Percentiles rank a stretch among this genome's conserved stretches.
Conservation (phyloP, 176 grass and related monocot genomes). For the Carex parvula region DNA sequence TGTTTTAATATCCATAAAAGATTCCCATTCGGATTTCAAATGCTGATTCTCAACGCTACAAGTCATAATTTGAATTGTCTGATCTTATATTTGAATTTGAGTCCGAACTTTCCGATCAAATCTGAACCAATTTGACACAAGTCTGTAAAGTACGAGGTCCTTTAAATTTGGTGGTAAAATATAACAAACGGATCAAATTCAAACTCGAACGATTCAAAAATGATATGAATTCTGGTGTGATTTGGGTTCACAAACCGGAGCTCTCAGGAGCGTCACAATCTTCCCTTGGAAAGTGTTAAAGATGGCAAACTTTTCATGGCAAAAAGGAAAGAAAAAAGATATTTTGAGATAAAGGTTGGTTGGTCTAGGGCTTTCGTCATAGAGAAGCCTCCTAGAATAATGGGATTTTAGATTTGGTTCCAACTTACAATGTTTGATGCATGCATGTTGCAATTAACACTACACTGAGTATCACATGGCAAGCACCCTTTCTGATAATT, state of each 20-base stretch:
- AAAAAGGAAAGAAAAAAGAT: conserved; percentile 37
- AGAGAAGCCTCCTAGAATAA: conserved; percentile 55
- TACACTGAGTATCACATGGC: conserved; percentile 16
- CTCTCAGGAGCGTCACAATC: neutral
- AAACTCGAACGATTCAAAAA: no score
- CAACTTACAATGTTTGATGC: conserved; percentile 61
- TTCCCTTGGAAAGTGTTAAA: conserved; percentile 67
- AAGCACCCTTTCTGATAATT: neutral
- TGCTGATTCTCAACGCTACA: no score
- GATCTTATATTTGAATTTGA: no score
- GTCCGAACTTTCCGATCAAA: no score
- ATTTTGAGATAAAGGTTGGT: conserved; percentile 27
- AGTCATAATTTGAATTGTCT: neutral
- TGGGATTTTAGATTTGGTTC: conserved; percentile 51
- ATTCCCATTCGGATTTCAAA: no score
- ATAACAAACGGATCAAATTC: no score
- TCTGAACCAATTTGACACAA: no score
- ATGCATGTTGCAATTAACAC: conserved; percentile 30
- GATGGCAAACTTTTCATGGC: conserved; percentile 56
- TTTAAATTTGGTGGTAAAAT: no score
- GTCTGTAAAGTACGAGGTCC: no score
- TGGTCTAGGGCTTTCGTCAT: conserved; percentile 45
- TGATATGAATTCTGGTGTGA: neutral
- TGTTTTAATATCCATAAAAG: no score
- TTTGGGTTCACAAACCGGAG: conserved; percentile 20